Evolutionary conservation across 352 stramenopile species (phyloP), one percentile per base, ranked within the genome.

Genomic region (Globisporangium echinulatum): DNA sequence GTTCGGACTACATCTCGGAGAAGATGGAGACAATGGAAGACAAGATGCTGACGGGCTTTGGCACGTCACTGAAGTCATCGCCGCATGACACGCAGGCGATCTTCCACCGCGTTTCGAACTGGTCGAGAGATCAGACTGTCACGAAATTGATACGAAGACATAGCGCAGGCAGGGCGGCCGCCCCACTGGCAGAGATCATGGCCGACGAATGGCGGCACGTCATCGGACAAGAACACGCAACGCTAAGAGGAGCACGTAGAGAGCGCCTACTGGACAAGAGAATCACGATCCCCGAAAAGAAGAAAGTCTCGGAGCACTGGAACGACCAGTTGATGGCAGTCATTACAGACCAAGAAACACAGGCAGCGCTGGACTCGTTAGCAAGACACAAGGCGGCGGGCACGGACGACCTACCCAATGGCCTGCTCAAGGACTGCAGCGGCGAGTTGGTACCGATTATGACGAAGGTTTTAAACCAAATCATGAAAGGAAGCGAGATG

Each of bases 371-470:
- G 14, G 7, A 44, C 4, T 5, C 9, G 1, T 25, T 54, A 2
- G 25, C 42, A 19, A 5, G 43, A 17, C 3, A 15, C 43, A 48
- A 48, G 13, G 43, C 43, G 15, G 43, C 43, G 9, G 43, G 43
- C 11, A 17, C 43, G 10, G 52, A 56, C n/a, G 5, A 11, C 0
- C 5, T 56, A 6, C 8, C 13, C 0, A 61, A 61, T 42, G 56
- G 54, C 17, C 39, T 61, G 13, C 47, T 39, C 56, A 61, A 61
- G 17, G 56, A 61, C 10, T 53, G 25, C 36, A 5, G 15, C 10
- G 14, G 15, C 5, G 3, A 10, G 3, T 4, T 47, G 39, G 37
- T 14, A 7, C 36, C 46, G 2, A 5, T 14, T 25, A 39, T 52
- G 1, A 25, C 38, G 1, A 5, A 14, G 15, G 5, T 56, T 3